Percentiles rank a stretch among this genome's conserved stretches.
These are phyloP conservation scores for Collariella sp. DNA, from an alignment of 495 filamentous ascomycete genomes.

Conservation along the genomic window DNA sequence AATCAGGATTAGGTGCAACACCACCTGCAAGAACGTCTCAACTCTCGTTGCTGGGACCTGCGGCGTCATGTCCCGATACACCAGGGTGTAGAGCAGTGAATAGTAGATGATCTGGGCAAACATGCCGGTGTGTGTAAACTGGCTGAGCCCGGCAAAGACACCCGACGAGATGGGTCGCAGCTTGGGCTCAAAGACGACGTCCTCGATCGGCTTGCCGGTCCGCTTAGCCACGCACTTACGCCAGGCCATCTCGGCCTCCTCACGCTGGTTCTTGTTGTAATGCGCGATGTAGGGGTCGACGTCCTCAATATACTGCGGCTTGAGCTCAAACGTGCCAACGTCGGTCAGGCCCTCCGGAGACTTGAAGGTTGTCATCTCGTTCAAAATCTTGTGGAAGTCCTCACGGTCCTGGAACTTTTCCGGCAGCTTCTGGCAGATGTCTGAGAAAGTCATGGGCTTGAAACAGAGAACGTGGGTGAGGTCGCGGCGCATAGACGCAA, in stretches of 20 bases:
- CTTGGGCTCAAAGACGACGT: constrained; percentile 91
- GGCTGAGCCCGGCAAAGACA: constrained; percentile 61
- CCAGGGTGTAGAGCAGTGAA: constrained; percentile 67
- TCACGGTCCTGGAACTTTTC: constrained; percentile 79
- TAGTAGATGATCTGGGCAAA: constrained; percentile 91
- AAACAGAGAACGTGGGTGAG: constrained; percentile 93
- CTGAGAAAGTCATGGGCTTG: constrained; percentile 88
- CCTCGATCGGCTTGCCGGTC: constrained; percentile 66
- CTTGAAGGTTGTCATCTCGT: constrained; percentile 81
- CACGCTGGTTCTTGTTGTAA: constrained; percentile 93
- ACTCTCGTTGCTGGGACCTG: constrained; percentile 69
- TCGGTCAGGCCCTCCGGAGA: constrained; percentile 86
- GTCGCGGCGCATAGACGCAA: constrained; percentile 71
- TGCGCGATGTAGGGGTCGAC: constrained; percentile 92
- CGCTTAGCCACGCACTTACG: constrained; percentile 79
- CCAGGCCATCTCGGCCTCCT: constrained; percentile 87
- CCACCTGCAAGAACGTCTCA: constrained; percentile 84
- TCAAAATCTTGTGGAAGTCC: constrained; percentile 69
- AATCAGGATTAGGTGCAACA: constrained; percentile 76
- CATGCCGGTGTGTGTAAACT: constrained; percentile 71
- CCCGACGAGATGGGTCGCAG: constrained; percentile 69
- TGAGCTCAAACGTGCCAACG: constrained; percentile 87
- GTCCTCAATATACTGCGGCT: constrained; percentile 69
- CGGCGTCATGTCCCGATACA: constrained; percentile 54
- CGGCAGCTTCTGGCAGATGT: constrained; percentile 68